Evolutionary conservation across 2,329 filamentous ascomycete genomes (phyloP), one percentile per base, ranked within the genome.

Genomic region (Emmonsiellopsis sp.): DNA sequence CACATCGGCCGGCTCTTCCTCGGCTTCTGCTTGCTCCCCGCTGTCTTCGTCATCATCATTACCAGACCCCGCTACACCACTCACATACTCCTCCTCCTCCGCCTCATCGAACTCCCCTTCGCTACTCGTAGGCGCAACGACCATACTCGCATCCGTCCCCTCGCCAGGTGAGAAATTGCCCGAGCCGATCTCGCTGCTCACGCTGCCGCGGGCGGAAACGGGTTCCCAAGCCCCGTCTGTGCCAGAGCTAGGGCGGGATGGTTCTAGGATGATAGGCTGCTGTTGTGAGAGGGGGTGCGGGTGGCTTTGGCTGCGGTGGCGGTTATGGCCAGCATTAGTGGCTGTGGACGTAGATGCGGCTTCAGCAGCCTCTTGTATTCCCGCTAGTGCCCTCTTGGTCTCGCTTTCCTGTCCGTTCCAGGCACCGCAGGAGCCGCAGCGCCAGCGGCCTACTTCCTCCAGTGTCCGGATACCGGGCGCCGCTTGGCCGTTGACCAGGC

Each of bases 401-500:
- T 92, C 87, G 57, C 86, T 87, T 62, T 89, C 82, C 63, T 87
- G 82, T 0, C 92, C 92, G 66, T 98, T 98, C 73, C 80, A 79
- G 1, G 82, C 77, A 8, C 85, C 84, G 65, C 93, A 98, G n/a
- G 82, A 82, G 67, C 88, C 86, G 69, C 93, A 98, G 56, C 85
- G 83, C 93, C 93, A 98, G 57, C 78, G 77, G 1, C 92, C 93
- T 1, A 98, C 65, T 50, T 96, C 91, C 40, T 87, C 82, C 1
- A 92, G 72, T 0, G 78, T 81, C 61, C 83, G 86, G 0, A 87
- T 85, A 1, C 93, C 93, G 0, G 93, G 92, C 1, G 93, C 91
- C 3, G 93, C 93, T 67, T 96, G 93, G 0, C 94, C 93, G 66
- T 98, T 98, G 47, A 98, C 91, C 1, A 96, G 79, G 32, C 89